Base-by-base conservation (phyloP, 2,329 filamentous ascomycete genomes). In the Talaromyces islandicus region DNA sequence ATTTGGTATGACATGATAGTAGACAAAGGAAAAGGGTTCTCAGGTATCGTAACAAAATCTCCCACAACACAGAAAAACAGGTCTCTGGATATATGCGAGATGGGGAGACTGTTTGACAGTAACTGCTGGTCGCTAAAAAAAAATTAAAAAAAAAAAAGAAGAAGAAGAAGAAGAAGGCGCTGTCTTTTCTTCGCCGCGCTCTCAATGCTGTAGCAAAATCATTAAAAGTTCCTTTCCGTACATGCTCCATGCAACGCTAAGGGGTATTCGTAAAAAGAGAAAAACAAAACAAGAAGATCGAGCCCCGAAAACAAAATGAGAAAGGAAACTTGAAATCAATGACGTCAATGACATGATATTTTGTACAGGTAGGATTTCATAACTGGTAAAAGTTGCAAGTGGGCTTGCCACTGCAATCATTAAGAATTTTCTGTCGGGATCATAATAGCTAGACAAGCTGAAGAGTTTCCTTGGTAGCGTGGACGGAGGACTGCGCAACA, bases 181-280 rank as follows among this genome's bases (percentile, higher is more conserved):
- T 29, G 3, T 52, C 48, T 52, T 25, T 25, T 52, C 48, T 27
- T 57, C 54, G 38, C 55, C 54, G 54, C 59, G 51, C 59, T 48
- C 51, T 50, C 30, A 56, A 32, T 52, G 35, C 32, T 48, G 41
- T 35, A 46, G 52, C 56, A 54, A 48, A 43, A 7, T 60, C 54
- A 35, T 56, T 46, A 48, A 41, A 46, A 24, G 27, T 54, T 60
- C 55, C 59, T 52, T 56, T 56, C 46, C 46, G 60, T 56, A 56
- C 56, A 62, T 29, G 56, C 56, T 62, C 57, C 60, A 59, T 56
- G 43, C 48, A 52, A 59, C 60, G 60, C 60, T 56, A 62, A 54
- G 52, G 60, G 60, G 59, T 60, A 60, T 60, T 60, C 29, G 50
- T 61, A 55, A 24, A 51, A 35, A 51, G 14, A 57, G 48, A 21